Base-by-base conservation (phyloP, 805 yeast species). In the Zygotorulaspora danielsina region DNA sequence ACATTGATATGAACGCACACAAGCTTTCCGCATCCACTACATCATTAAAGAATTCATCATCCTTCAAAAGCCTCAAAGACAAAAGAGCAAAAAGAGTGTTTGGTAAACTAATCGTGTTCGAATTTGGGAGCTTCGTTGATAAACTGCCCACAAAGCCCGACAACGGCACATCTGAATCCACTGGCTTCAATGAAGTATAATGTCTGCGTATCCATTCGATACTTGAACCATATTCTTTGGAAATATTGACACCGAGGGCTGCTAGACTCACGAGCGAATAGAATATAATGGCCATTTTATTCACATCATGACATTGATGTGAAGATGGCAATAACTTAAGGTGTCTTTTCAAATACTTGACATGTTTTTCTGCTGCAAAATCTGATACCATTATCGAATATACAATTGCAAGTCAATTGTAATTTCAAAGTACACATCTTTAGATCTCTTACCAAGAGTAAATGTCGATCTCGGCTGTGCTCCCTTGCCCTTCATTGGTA, bases 71-170 rank as follows among this genome's bases (percentile, higher is more conserved):
- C 26, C 84, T 64, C 8, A 72, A 66, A 24, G 76, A 72, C 22
- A 88, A 59, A 17, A 61, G 37, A 2, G 86, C 89, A 63, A 88
- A 84, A 48, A 79, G 78, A 0, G 96, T 88, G 5, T 88, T 77
- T 0, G 90, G 75, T 5, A 86, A 59, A 47, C 78, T 81, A 1
- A 89, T 76, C 1, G 78, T 49, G 6, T 45, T 40, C 2, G 38
- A 36, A 11, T 38, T 41, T 2, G 52, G 41, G 18, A 49, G 35
- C 22, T 42, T 36, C 39, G 48, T 32, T 10, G 44, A 39, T 6
- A 40, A 19, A 18, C 57, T 48, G 5, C 61, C 60, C 1, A 51
- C 36, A 41, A 61, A 59, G 7, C 65, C 66, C 8, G 61, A 50
- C 7, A 41, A 28, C 4, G 13, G 26, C 9, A 32, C 30, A 64